Percentiles rank a stretch among this genome's conserved stretches.
Conservation (phyloP, 192 early-diverging fungal species). For the Gigaspora rosea region DNA sequence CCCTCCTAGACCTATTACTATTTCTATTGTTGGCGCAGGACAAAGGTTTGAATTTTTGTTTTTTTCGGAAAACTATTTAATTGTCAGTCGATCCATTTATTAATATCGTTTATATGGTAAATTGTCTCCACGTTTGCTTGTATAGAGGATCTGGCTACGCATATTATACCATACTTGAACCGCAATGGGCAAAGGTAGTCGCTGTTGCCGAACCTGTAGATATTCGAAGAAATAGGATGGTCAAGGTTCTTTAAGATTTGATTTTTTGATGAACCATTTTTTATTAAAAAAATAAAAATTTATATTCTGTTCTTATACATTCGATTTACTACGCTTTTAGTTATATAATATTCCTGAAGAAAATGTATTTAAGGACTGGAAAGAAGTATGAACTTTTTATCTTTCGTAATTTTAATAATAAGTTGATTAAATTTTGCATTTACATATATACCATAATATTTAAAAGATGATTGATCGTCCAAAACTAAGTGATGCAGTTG, state of each 20-base stretch:
- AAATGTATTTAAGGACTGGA: constrained; percentile 47
- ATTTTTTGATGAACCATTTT: background rate
- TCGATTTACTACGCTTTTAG: constrained; percentile 22
- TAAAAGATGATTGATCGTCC: constrained; percentile 40
- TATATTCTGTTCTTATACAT: no score
- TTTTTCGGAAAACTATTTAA: no score
- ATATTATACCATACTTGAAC: constrained; percentile 40
- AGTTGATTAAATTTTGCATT: constrained; percentile 14
- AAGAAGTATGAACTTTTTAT: constrained; percentile 21
- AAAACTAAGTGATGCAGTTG: constrained; percentile 50
- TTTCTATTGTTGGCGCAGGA: constrained; percentile 54
- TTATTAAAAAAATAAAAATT: no score
- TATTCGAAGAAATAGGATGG: constrained; percentile 37
- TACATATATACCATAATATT: constrained; percentile 17
- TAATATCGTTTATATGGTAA: background rate
- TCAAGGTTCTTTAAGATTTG: background rate
- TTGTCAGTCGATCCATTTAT: no score
- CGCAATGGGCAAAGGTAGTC: constrained; percentile 47
- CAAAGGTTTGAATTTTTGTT: constrained; percentile 27
- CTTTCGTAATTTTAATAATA: background rate
- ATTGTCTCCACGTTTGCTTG: background rate
- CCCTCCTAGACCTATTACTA: constrained; percentile 34
- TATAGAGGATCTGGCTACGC: constrained; percentile 39
- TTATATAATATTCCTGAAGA: constrained; percentile 33
- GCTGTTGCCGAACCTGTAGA: constrained; percentile 51